Base-by-base conservation (phyloP, 164 flowering plant genomes). In the Aristolochia fimbriata region DNA sequence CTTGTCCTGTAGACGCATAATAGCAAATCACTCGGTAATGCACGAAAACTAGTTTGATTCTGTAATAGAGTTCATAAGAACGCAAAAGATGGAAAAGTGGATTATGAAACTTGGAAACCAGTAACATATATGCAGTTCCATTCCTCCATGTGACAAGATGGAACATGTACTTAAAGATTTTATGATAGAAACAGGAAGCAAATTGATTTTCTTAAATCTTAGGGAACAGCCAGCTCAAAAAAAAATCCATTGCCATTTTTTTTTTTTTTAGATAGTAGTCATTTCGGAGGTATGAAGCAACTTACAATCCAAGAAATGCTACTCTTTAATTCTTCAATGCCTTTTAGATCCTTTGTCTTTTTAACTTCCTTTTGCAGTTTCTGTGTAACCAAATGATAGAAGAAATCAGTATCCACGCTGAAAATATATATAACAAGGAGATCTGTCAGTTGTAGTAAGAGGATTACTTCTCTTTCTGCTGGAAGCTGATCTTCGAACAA, bases 251-350 rank as follows among this genome's bases (percentile, higher is more conserved):
- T 37, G 43, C 4, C 12, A 31, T 31, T 31, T 31, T 31, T 37
- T 10, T 37, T 37, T 10, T 10, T 10, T 1, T 7, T 0, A 37
- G 12, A 37, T 0, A 37, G 12, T 3, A 37, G 12, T 7, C 43
- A 37, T 1, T 37, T 7, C 8, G 12, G 43, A 37, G 43, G 43
- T 37, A 37, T 37, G 51, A 37, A 41, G 58, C 58, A 55, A 71
- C 95, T 90, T 75, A 90, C 96, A 67, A 91, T 83, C 83, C 83
- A 81, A 58, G 87, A 65, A 62, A 86, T 53, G 31, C 59, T 83
- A 53, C 65, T 64, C 70, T 82, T 81, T 50, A 86, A 63, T 30
- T 82, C 84, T 22, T 71, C 71, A 58, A 62, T 64, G 25, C 62
- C 76, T 59, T 77, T 51, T 15, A 83, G 84, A 52, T 86, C 83